A percentile compares a stretch with the other conserved stretches of the same genome.
These are phyloP conservation scores for Leucogyrophana mollusca DNA, from an alignment of 768 basidiomycete species.

Conservation along the genomic window DNA sequence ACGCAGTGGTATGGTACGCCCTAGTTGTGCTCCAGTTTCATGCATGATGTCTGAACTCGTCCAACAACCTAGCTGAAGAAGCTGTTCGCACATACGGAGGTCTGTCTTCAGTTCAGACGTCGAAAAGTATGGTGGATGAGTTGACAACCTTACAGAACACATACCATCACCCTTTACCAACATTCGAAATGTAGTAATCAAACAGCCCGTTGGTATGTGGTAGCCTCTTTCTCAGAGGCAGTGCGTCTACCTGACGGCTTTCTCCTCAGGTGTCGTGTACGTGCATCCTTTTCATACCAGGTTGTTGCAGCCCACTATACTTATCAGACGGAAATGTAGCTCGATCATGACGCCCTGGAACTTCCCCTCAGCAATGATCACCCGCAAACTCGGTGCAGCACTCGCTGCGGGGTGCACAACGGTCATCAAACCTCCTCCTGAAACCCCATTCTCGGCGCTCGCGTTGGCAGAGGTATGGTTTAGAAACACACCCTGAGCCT, in stretches of 20 bases:
- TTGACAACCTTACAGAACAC: slow-evolving; percentile 49
- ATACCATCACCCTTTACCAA: slow-evolving; percentile 74
- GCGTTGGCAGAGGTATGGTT: slow-evolving; percentile 80
- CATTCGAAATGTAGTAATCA: slow-evolving; percentile 84
- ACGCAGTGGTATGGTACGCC: slow-evolving; percentile 76
- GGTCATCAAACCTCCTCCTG: slow-evolving; percentile 92
- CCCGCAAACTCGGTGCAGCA: slow-evolving; percentile 85
- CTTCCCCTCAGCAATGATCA: slow-evolving; percentile 94
- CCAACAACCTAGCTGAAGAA: slow-evolving; percentile 69
- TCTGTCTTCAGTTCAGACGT: slow-evolving; percentile 25
- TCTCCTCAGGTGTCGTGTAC: slow-evolving; percentile 45
- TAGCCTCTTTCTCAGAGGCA: slow-evolving; percentile 28
- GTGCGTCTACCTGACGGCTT: slow-evolving; percentile 28
- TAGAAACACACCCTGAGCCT: neutral
- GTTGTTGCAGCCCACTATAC: neutral
- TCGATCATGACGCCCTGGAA: slow-evolving; percentile 88
- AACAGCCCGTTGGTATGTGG: slow-evolving; percentile 81
- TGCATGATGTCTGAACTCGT: slow-evolving; percentile 2
- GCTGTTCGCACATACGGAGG: slow-evolving; percentile 91
- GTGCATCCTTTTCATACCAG: slow-evolving; percentile 12
- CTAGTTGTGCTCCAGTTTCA: neutral
- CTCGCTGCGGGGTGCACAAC: slow-evolving; percentile 96
- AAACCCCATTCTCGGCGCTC: slow-evolving; percentile 91
- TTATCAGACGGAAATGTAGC: slow-evolving; percentile 32
- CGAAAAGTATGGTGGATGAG: neutral